Base-by-base conservation (phyloP, 2,329 filamentous ascomycete genomes). In the Chaetomium strumarium region DNA sequence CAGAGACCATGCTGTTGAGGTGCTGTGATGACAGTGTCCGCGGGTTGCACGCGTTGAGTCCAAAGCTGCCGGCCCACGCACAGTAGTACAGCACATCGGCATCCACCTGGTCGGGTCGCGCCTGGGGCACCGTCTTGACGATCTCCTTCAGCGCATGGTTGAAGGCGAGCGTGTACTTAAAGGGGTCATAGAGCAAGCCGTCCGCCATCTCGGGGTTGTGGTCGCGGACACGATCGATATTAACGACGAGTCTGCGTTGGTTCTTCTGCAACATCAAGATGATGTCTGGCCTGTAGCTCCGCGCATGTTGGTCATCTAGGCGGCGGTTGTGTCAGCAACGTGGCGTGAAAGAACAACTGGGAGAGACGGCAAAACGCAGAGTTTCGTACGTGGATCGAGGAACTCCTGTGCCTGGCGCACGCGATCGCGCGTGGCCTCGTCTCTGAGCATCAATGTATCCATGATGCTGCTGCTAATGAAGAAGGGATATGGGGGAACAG, bases 1-100 rank as follows among this genome's bases (percentile, higher is more conserved):
- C 79, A 3, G 91, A 96, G 13, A 99, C 88, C 91, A 99, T 96
- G 65, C 88, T 85, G 70, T 99, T 99, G 52, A 99, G 80, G 64
- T 95, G 88, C 38, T 83, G 79, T 2, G 92, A 96, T 46, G 89
- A 89, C 30, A 99, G 74, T 0, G 93, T 97, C 61, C 93, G 83
- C 38, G 93, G 93, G 65, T 96, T 99, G 78, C 91, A 96, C 12
- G 91, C 81, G 68, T 89, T 93, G 67, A 96, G 85, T 60, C 95
- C 93, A 67, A 99, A 99, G 67, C 90, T 96, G 60, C 93, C 93
- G 51, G 92, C 83, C 74, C 89, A 97, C n/a, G 93, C 93, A 66
- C 93, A 96, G 69, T 99, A 97, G 73, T 96, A 99, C 62, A 89
- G 78, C 39, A 84, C 82, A 67, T 96, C 91, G 30, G 86, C 83